Conservation (phyloP, 495 filamentous ascomycete species). For the Daldinia caldariorum region DNA sequence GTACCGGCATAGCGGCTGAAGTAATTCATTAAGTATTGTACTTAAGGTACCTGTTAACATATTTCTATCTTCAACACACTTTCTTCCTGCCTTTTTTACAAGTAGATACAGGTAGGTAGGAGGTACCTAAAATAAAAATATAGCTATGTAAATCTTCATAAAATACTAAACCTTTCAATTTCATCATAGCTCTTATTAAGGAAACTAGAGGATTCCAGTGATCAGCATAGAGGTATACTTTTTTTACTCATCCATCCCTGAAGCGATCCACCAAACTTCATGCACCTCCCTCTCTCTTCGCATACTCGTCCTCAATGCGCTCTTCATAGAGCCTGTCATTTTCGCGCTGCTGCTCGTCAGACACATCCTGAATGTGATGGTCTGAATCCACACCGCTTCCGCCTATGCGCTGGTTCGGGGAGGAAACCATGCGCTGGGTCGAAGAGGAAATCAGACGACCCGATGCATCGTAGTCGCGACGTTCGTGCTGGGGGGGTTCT, state of each 20-base stretch:
- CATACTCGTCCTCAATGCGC: conserved; percentile 80
- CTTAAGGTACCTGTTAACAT: no score
- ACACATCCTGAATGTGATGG: conserved; percentile 39
- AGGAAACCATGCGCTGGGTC: conserved; percentile 20
- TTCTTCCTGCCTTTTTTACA: not conserved
- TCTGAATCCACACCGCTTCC: conserved; percentile 13
- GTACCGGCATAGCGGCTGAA: conserved; percentile 3
- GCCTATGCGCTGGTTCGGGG: conserved; percentile 16
- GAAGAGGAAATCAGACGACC: conserved; percentile 30
- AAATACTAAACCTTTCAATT: no score
- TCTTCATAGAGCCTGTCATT: conserved; percentile 73
- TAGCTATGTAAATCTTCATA: no score
- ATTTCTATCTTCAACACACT: not conserved
- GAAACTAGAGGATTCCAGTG: no score
- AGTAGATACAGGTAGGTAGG: no score
- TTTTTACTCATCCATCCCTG: not conserved
- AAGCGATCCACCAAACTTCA: conserved; percentile 42
- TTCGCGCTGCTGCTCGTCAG: conserved; percentile 49
- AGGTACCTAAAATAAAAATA: no score
- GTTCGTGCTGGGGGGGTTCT: conserved; percentile 28
- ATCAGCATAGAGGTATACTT: no score
- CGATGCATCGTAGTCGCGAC: conserved; percentile 34
- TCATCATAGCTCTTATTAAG: no score
- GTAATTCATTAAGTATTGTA: not conserved
- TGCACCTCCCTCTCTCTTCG: conserved; percentile 78